phyloP scores from a whole-genome alignment of 179 eudicot genomes.

The Beta corolliflora region DNA sequence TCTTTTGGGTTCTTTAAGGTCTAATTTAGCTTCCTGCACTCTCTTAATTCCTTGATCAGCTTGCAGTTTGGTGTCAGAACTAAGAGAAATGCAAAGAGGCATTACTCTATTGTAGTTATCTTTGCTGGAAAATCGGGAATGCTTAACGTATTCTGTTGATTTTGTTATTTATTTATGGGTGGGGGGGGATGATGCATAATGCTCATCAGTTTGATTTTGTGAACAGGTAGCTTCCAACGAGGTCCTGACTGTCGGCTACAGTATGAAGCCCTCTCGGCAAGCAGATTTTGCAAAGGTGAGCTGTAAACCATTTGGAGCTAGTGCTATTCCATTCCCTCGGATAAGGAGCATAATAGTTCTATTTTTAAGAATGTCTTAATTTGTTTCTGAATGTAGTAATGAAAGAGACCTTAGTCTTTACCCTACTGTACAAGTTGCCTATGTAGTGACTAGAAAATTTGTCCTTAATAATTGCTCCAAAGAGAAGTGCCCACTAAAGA shows the following conservation, averaged over 20 bases:
- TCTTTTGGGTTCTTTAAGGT: not conserved
- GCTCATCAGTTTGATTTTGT: conserved; percentile 12
- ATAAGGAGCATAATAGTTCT: not conserved
- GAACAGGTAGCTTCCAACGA: conserved; percentile 36
- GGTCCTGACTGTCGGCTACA: conserved; percentile 58
- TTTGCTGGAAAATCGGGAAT: not conserved
- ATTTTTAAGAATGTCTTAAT: too few relatives aligned
- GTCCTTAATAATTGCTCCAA: not conserved
- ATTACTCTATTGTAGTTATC: not conserved
- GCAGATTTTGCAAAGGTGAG: conserved; percentile 86
- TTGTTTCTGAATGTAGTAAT: not conserved
- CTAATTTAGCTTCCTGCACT: not conserved
- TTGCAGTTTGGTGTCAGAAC: not conserved
- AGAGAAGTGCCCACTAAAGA: not conserved
- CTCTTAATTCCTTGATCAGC: not conserved
- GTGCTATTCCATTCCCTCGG: not conserved
- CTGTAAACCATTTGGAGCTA: conserved; percentile 1
- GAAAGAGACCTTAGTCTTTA: too few relatives aligned
- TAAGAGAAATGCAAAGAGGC: not conserved
- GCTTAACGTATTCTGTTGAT: not conserved
- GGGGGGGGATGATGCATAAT: not conserved
- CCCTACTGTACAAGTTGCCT: too few relatives aligned
- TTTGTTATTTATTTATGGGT: not conserved
- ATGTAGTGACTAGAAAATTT: not conserved
- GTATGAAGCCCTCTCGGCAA: conserved; percentile 89